Base-by-base conservation (phyloP, 331 rosid genomes). In the Pyracantha coccinea region DNA sequence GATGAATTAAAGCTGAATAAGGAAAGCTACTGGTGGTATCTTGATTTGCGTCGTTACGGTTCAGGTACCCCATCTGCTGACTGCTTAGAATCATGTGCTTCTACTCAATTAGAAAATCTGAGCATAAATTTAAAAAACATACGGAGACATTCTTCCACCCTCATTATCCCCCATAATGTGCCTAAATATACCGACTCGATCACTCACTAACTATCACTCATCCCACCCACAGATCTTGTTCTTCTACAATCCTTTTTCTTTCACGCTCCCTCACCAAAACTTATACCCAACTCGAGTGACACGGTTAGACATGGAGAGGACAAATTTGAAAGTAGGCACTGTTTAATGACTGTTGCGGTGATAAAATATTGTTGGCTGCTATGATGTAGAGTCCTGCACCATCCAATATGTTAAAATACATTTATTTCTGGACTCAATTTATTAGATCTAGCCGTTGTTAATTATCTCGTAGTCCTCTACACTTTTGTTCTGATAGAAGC, bases 11-110 rank as follows among this genome's bases (percentile, higher is more conserved):
- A 90, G 86, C 85, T 94, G 83, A 83, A 85, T 65, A 94, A 85
- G 86, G 96, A 92, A 14, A 81, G 87, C 79, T 90, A 84, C 83
- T 94, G 99, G 96, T 94, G 97, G 99, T 94, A 94, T 84, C 97
- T 94, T 81, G 99, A 94, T 84, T 87, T 94, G 84, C 99, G 97
- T 72, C 95, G 99, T 73, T 91, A 94, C 71, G 99, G 99, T 53
- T 91, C 99, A 83, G 98, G 98, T 94, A 53, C 53, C 24, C 4
- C 5, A 71, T 47, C 71, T 44, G n/a, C 25, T 7, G 21, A 16
- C 32, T 63, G 50, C 24, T 52, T 5, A 21, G 41, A 58, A 45
- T 55, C 59, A 44, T 27, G 10, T 16, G 15, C 35, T 24, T 4
- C 35, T 44, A 44, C 58, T 15, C 38, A 16, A 10, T 21, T 67